Conservation (phyloP, 1,139 yeast species). For the Hanseniaspora sp. region DNA sequence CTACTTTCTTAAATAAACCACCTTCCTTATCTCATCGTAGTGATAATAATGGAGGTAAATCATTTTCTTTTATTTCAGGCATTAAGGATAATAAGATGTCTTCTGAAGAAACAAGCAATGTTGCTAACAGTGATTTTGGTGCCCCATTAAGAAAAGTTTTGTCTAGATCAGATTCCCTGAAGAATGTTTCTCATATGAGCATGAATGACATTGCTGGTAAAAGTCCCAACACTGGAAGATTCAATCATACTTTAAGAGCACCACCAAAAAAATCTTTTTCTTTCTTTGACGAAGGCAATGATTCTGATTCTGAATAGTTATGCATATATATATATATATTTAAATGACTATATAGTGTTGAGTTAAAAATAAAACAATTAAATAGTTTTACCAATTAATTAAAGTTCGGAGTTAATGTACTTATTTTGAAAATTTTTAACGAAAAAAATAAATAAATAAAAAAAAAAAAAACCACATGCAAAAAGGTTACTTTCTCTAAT, state of each 20-base stretch:
- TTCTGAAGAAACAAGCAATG: no score
- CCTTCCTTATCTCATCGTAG: not conserved
- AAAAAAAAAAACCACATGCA: no score
- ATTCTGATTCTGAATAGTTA: slow-evolving; percentile 3
- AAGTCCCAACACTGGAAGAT: not conserved
- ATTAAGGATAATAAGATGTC: not conserved
- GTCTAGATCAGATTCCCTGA: not conserved
- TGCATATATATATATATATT: not conserved
- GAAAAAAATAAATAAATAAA: no score
- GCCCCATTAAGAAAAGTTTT: not conserved
- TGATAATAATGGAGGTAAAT: not conserved
- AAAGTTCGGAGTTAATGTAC: no score
- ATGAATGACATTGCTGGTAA: not conserved
- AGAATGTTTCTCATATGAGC: not conserved
- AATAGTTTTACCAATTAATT: no score
- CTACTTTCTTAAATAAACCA: not conserved
- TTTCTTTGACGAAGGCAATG: slow-evolving; percentile 7
- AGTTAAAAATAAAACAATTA: no score
- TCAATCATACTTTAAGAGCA: slow-evolving; percentile 6
- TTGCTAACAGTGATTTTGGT: not conserved
- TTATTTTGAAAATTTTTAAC: no score
- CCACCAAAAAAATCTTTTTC: slow-evolving; percentile 16
- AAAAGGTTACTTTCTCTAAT: no score
- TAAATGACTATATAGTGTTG: not conserved
- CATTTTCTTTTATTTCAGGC: not conserved